Evolutionary conservation across 106 monocot species (phyloP).

Genomic region (Dendrobium officinale): DNA sequence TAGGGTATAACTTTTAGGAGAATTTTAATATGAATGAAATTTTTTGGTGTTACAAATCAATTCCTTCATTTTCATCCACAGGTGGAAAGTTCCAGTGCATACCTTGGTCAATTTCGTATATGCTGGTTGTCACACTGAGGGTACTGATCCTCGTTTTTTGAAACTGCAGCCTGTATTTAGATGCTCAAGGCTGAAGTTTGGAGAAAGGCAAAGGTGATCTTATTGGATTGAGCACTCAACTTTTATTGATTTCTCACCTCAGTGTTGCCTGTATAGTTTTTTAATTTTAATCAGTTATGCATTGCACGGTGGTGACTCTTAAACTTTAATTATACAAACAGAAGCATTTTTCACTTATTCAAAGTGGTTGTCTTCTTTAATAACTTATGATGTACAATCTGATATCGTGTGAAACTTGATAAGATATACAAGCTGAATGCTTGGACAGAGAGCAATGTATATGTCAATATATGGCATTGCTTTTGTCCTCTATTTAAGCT

Average conservation of each 20-base stretch:
- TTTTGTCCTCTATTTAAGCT: neutral
- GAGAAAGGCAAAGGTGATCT: constrained; percentile 57
- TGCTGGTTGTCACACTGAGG: constrained; percentile 24
- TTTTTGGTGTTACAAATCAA: neutral
- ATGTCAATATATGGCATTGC: neutral
- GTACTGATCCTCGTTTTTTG: constrained; percentile 70
- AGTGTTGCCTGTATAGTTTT: neutral
- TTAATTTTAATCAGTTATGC: neutral
- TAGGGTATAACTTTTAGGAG: too few species aligned
- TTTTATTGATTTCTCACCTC: neutral
- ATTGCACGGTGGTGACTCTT: neutral
- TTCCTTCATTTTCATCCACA: constrained; percentile 14
- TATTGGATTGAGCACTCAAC: neutral
- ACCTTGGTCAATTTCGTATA: constrained; percentile 39
- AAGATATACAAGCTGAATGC: neutral
- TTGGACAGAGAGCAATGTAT: neutral
- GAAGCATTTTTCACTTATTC: neutral
- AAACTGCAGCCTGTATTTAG: constrained; percentile 59
- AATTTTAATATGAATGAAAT: too few species aligned
- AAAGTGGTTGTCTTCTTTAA: neutral
- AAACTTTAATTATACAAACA: neutral
- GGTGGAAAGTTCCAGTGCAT: constrained; percentile 77
- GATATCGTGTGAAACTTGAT: neutral
- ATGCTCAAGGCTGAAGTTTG: constrained; percentile 57
- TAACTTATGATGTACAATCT: neutral